A percentile compares a stretch with the other conserved stretches of the same genome.
Conservation (phyloP, 345 rosid species). For the Ailanthus altissimus region DNA sequence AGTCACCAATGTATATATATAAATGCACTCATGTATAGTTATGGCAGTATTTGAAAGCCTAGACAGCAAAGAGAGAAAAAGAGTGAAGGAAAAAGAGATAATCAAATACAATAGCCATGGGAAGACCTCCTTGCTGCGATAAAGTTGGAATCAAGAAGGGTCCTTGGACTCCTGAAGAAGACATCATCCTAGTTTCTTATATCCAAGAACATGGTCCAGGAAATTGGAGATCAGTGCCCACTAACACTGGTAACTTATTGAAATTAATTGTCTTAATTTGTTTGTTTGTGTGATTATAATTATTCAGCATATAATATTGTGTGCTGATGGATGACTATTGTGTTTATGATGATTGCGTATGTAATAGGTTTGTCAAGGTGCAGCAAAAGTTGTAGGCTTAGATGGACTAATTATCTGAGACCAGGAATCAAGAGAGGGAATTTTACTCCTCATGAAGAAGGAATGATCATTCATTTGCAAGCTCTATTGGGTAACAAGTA, state of each 20-base stretch:
- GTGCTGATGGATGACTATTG: too few relatives aligned
- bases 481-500: constrained; percentile 99
- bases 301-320: too few relatives aligned
- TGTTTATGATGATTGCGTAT: background rate
- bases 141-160: constrained; percentile 94
- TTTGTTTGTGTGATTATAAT: too few relatives aligned
- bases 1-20: constrained; percentile 31
- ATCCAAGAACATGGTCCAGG: constrained; percentile 97
- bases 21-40: constrained; percentile 23
- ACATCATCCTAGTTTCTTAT: constrained; percentile 87
- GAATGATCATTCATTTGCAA: constrained; percentile 96
- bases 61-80: constrained; percentile 17
- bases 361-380: constrained; percentile 76
- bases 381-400: constrained; percentile 98
- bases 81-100: constrained; percentile 2
- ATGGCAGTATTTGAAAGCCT: constrained; percentile 30
- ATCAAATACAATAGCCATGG: constrained; percentile 43
- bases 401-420: constrained; percentile 99
- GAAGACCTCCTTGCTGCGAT: constrained; percentile 93
- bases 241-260: constrained; percentile 65
- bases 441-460: constrained; percentile 97
- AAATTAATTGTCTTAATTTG: background rate
- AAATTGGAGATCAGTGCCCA: constrained; percentile 96
- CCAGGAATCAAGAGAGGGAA: constrained; percentile 99
- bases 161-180: constrained; percentile 99